Evolutionary conservation across 176 grass and related monocot species (phyloP).

Genomic region (Cenchrus americanus): DNA sequence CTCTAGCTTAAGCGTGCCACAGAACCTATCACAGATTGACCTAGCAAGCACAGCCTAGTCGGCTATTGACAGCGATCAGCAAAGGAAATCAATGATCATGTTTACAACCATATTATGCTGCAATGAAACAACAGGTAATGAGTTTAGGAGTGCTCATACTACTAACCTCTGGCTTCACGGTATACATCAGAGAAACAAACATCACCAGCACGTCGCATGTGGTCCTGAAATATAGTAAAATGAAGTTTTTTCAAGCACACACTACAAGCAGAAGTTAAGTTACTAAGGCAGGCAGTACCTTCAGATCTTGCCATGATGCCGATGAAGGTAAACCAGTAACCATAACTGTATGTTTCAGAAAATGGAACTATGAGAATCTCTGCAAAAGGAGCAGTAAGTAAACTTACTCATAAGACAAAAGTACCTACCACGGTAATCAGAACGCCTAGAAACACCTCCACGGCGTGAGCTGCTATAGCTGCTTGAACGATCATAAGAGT

Average conservation of each 20-base stretch:
- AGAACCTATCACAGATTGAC: too few species aligned
- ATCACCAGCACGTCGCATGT: slow-evolving; percentile 88
- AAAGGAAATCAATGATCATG: too few species aligned
- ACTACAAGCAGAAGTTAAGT: neutral
- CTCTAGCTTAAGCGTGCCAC: too few species aligned
- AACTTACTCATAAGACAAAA: slow-evolving; percentile 6
- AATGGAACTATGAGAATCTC: slow-evolving; percentile 21
- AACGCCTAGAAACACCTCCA: slow-evolving; percentile 72
- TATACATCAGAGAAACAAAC: slow-evolving; percentile 98
- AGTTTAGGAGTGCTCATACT: neutral
- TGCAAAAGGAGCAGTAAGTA: neutral
- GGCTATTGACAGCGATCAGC: too few species aligned
- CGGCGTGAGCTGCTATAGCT: slow-evolving; percentile 64
- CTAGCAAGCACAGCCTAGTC: too few species aligned
- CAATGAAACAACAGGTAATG: neutral
- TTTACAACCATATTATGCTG: neutral
- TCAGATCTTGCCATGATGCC: slow-evolving; percentile 97
- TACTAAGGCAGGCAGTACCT: slow-evolving; percentile 49
- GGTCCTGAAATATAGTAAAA: slow-evolving; percentile 59
- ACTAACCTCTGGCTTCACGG: slow-evolving; percentile 77
- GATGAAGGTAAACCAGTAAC: slow-evolving; percentile 91
- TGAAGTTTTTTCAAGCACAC: slow-evolving; percentile 9
- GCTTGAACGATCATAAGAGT: slow-evolving; percentile 77
- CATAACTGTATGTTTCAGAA: slow-evolving; percentile 60
- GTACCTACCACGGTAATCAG: slow-evolving; percentile 77